Base-by-base conservation (phyloP, 192 early-diverging fungal genomes). In the Backusella westeae region DNA sequence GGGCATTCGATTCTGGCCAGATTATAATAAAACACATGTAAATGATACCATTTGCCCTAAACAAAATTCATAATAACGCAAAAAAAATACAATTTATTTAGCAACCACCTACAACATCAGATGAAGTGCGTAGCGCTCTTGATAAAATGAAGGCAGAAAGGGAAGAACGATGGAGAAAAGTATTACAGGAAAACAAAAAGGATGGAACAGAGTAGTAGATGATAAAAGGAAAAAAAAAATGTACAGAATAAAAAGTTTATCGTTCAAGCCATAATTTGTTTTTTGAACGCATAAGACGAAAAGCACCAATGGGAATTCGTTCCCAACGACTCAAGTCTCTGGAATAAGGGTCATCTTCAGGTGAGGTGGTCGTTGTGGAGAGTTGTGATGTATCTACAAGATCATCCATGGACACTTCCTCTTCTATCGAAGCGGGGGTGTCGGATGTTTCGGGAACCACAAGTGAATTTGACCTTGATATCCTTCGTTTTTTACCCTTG, bases 301-400 rank as follows among this genome's bases (percentile, higher is more conserved):
- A 88, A 0, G 83, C 84, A 63, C 87, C 85, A 36, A 88, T 88
- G 4, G 87, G 87, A 17, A 86, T 82, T 49, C 85, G 82, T 41
- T 88, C 77, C 87, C 87, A 88, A 10, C 85, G 84, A 68, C 78
- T 77, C 19, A 88, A 68, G 23, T 88, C 85, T 67, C 83, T 72
- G 1, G 79, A 78, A 46, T 77, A 83, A 32, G 75, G 73, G n/a
- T 74, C 71, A 15, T 63, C 75, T 2, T 81, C 80, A n/a, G 86
- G 86, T 19, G 86, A 84, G 9, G 80, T 77, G 0, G 82, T 78
- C 0, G 84, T 84, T 21, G 80, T 80, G 70, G 84, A 84, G 1
- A 88, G 75, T 34, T 83, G 85, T 8, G 83, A 84, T 15, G 85
- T 88, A 65, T 88, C 87, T 29, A 88, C 66, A 4, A 88, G 75